Conservation (phyloP, 441 rosid genomes). For the Syzygium syzygioides region DNA sequence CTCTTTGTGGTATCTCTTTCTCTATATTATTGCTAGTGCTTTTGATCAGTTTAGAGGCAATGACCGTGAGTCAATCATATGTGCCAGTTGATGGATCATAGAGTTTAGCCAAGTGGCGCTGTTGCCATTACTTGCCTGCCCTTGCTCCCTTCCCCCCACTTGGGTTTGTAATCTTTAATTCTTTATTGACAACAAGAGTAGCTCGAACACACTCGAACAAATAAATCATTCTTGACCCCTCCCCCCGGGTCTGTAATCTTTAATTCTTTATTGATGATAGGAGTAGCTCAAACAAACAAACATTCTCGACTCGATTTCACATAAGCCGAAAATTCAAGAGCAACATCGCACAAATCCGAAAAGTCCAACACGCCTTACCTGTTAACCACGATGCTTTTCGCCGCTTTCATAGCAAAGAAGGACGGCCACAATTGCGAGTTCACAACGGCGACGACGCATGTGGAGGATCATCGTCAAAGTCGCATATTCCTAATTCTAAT, state of each 20-base stretch:
- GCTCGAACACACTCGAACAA: too few relatives aligned
- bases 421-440: neutral
- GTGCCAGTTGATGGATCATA: neutral
- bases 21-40: neutral
- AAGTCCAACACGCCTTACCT: neutral
- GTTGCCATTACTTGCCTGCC: neutral
- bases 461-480: neutral
- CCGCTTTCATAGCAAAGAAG: neutral
- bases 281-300: neutral
- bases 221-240: neutral
- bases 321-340: neutral
- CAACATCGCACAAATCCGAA: neutral
- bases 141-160: neutral
- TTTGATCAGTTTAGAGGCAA: neutral
- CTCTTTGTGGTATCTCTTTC: neutral
- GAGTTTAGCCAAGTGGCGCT: rapidly evolving
- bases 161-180: neutral
- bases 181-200: neutral
- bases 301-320: neutral
- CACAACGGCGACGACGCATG: neutral
- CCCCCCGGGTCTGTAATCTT: neutral
- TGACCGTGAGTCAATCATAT: neutral
- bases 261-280: neutral
- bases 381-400: neutral
- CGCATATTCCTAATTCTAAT: neutral